Evolutionary conservation across 306 rosid species (phyloP).

Genomic region (Gastrolobium villosum): DNA sequence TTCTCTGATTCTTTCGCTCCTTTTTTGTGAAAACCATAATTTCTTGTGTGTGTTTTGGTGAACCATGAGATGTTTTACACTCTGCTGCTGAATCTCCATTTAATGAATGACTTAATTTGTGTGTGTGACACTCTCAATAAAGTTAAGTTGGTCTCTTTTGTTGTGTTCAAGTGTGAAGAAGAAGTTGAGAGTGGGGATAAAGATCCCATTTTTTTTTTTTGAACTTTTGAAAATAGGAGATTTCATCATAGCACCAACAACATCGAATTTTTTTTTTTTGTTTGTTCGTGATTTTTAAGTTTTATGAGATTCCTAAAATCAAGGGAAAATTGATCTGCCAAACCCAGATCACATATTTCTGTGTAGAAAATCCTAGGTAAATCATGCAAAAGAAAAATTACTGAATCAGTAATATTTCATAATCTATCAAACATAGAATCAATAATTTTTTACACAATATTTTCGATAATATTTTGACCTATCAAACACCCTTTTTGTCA

Average conservation of each 20-base stretch:
- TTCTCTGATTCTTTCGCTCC: constrained; percentile 37
- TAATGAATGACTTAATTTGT: neutral
- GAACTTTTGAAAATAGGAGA: neutral
- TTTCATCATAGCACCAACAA: neutral
- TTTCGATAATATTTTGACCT: no score
- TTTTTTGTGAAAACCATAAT: constrained; percentile 31
- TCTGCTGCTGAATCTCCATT: constrained; percentile 75
- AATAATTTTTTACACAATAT: no score
- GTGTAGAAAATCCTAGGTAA: no score
- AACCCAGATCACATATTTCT: no score
- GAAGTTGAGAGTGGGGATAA: constrained; percentile 4
- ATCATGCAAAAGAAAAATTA: no score
- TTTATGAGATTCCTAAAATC: neutral
- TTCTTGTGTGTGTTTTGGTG: constrained; percentile 47
- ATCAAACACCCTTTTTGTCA: no score
- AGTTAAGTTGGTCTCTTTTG: constrained; percentile 13
- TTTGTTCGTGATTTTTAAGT: neutral
- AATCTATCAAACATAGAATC: no score
- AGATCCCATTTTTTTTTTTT: constrained; percentile 38
- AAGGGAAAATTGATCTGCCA: neutral
- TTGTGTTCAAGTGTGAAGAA: neutral
- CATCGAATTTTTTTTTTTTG: no score
- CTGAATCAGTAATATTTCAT: no score
- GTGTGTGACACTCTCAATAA: neutral
- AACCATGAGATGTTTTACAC: constrained; percentile 49